Evolutionary conservation across 2,329 filamentous ascomycete genomes (phyloP).

Genomic region (Pestalotiopsis sp.): DNA sequence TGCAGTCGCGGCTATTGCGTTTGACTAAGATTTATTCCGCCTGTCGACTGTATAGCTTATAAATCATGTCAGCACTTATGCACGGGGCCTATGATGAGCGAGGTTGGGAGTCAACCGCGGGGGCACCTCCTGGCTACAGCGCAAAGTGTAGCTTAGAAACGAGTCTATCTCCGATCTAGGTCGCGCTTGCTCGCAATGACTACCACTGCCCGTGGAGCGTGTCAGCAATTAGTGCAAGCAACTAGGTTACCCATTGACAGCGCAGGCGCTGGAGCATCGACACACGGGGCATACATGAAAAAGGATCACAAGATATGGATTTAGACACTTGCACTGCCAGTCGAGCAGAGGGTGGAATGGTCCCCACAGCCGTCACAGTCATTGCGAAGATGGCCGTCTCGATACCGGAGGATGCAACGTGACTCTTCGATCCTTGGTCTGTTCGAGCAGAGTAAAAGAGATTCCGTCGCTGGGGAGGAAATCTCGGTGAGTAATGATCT

Average conservation of each 20-base stretch:
- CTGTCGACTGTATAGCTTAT: background rate
- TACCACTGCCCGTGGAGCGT: background rate
- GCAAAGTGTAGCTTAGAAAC: background rate
- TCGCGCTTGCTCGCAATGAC: background rate
- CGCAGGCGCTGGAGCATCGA: background rate
- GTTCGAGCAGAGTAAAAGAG: background rate
- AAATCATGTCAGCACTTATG: background rate
- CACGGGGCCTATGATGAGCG: background rate
- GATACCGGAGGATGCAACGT: background rate
- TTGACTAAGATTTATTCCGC: background rate
- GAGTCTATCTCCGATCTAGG: background rate
- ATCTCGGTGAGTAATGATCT: background rate
- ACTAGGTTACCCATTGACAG: background rate
- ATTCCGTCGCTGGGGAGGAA: background rate
- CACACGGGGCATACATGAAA: background rate
- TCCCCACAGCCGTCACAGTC: background rate
- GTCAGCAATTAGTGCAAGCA: background rate
- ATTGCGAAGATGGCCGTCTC: background rate
- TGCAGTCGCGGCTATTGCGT: background rate
- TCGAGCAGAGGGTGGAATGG: background rate
- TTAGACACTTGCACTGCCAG: background rate
- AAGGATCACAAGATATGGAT: background rate
- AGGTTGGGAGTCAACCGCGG: background rate
- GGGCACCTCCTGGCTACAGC: background rate
- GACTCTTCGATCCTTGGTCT: background rate